Evolutionary conservation across 768 basidiomycete species (phyloP).

Genomic region (Strobilomyces dryophilus): DNA sequence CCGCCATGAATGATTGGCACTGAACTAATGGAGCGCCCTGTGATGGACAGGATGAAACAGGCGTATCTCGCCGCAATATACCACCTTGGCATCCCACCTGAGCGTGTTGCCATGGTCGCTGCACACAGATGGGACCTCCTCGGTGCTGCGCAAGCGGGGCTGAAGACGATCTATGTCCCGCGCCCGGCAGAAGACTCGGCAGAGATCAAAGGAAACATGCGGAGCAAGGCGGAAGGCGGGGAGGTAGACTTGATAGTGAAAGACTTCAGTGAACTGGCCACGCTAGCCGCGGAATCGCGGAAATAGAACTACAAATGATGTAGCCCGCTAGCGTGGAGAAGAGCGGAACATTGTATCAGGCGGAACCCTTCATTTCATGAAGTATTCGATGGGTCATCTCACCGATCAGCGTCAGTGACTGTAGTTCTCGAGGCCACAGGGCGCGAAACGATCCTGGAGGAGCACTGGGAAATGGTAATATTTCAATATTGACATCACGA

Average conservation of each 20-base stretch:
- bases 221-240: conserved; percentile 49
- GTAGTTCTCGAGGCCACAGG: neutral
- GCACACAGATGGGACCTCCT: conserved; percentile 56
- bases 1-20: neutral
- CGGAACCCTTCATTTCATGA: neutral
- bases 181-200: conserved; percentile 43
- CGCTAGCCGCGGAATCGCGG: conserved; percentile 7
- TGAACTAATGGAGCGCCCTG: neutral
- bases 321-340: neutral
- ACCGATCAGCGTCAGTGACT: neutral
- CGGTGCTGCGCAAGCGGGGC: conserved; percentile 47
- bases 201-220: conserved; percentile 28
- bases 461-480: neutral
- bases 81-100: conserved; percentile 43
- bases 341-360: neutral
- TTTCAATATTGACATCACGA: conserved; percentile 8
- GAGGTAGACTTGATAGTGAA: conserved; percentile 55
- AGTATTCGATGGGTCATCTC: neutral
- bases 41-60: conserved; percentile 35
- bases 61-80: conserved; percentile 47
- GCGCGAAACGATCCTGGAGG: neutral
- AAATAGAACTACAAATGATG: neutral
- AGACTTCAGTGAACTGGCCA: conserved; percentile 48
- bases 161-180: conserved; percentile 57
- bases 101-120: conserved; percentile 60